Evolutionary conservation across 148 eudicot genomes (phyloP), one percentile per base, ranked within the genome.

Genomic region (Polygonum maritimum): DNA sequence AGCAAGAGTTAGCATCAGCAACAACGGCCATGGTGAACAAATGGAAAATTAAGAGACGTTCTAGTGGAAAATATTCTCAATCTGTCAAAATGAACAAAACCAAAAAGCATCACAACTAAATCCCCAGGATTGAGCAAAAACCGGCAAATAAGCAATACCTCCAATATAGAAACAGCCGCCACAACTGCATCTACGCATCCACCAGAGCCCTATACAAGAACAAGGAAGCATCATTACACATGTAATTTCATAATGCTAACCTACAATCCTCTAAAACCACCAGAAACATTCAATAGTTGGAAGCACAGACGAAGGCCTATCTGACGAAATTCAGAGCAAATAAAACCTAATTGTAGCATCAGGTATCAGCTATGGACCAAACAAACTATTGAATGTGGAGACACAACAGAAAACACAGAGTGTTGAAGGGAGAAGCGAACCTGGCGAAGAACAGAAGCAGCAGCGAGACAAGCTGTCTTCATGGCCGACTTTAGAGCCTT

Each of bases 401-500:
- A 55, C 3, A n/a, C 7, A 60, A 13, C 12, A 75, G 60, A 4
- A 57, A 55, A 41, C 10, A 41, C 10, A 35, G 57, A 76, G 19
- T 38, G 33, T 5, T 69, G 58, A 36, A 36, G 36, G 58, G 71
- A 70, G 65, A 48, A 77, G 65, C 11, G 21, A 26, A 93, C 98
- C 92, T 82, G 74, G 60, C 74, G 77, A 62, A 96, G 94, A 81
- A 96, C 35, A 36, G 89, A 76, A 38, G 97, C 91, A 69, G 99
- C 98, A 19, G 98, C 89, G 47, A 85, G 89, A 77, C 92, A 91
- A 84, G 99, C 98, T 35, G 91, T 89, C 75, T 82, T 89, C 90
- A 96, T 91, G 80, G 90, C 98, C 21, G 88, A 86, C 75, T 91
- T 76, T 74, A 96, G 88, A 54, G 87, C 70, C 48, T 84, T 91